Evolutionary conservation across 306 rosid genomes (phyloP), one percentile per base, ranked within the genome.

Genomic region (Carpinus viminea): DNA sequence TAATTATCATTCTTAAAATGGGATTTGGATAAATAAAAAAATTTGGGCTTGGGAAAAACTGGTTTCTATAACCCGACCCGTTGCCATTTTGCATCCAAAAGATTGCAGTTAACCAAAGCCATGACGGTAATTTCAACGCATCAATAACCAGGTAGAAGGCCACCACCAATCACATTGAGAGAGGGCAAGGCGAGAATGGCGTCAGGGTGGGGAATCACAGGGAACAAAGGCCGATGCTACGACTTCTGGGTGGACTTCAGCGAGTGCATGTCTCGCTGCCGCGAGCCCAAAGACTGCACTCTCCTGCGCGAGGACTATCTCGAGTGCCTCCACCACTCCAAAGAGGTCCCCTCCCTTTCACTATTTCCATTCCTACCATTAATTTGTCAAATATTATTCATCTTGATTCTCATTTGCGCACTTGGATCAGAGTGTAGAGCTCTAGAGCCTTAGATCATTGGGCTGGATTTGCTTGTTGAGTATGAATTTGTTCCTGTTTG

Each of bases 241-340:
- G 98, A 96, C 85, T 96, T 96, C 93, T 96, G 99, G 99, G 83
- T 90, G 17, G 99, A 96, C 74, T 96, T 96, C 90, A 93, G 98
- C 83, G 98, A 96, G 69, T 93, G 99, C 50, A 96, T 96, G 99
- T 93, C 98, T 66, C 90, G 89, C 65, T 96, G 99, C 84, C 92
- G 97, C 45, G 96, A 96, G 76, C 99, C 99, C 69, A 96, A 90
- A 74, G 98, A 93, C 64, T 96, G 99, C 34, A 8, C 81, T 78
- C 94, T 93, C 38, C 98, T 96, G 79, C 99, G 98, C n/a, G 99
- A 96, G 82, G 98, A 96, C 79, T 96, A 96, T 85, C 89, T 96
- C 74, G 98, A 96, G 76, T 96, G 99, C 74, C 99, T 96, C 74
- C 99, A 96, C 89, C 99, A 96, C 81, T 80, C 96, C 87, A 96